Percentiles rank a stretch among this genome's conserved stretches.
phyloP scores from a whole-genome alignment of 345 rosid genomes.

The Chamaenerion angustifolium region DNA sequence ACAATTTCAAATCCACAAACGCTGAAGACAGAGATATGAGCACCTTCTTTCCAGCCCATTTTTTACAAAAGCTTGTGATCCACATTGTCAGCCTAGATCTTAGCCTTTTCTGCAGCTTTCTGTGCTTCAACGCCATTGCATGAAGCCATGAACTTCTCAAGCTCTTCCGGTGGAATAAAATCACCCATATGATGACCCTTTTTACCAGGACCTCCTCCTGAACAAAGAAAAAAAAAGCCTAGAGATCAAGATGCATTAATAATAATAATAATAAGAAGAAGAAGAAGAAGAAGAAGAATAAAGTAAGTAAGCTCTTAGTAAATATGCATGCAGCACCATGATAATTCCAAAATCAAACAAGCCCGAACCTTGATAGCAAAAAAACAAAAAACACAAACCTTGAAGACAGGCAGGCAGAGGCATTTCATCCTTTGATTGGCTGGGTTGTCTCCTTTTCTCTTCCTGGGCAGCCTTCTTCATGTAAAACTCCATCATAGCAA shows the following conservation, averaged over 20 bases:
- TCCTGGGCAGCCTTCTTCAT: slow-evolving; percentile 96
- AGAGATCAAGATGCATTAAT: background rate
- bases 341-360: slow-evolving; percentile 6
- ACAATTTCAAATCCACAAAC: too few species aligned
- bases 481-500: slow-evolving; percentile 98
- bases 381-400: too few species aligned
- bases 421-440: slow-evolving; percentile 96
- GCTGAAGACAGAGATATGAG: slow-evolving; percentile 1
- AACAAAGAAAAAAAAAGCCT: too few species aligned
- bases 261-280: too few species aligned
- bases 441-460: slow-evolving; percentile 85
- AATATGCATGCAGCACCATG: background rate
- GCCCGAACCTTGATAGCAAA: too few species aligned
- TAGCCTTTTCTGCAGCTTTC: slow-evolving; percentile 63
- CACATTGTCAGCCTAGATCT: slow-evolving; percentile 89
- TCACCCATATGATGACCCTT: slow-evolving; percentile 99
- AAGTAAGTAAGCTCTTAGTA: too few species aligned
- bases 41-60: slow-evolving; percentile 99
- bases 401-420: slow-evolving; percentile 92
- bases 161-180: slow-evolving; percentile 85
- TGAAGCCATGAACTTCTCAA: slow-evolving; percentile 73
- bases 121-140: slow-evolving; percentile 67
- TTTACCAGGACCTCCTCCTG: slow-evolving; percentile 22
- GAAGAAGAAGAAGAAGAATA: too few species aligned
- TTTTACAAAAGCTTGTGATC: slow-evolving; percentile 87